These are phyloP conservation scores for Pistacia atlantica DNA, from an alignment of 345 rosid species.

Conservation along the genomic window DNA sequence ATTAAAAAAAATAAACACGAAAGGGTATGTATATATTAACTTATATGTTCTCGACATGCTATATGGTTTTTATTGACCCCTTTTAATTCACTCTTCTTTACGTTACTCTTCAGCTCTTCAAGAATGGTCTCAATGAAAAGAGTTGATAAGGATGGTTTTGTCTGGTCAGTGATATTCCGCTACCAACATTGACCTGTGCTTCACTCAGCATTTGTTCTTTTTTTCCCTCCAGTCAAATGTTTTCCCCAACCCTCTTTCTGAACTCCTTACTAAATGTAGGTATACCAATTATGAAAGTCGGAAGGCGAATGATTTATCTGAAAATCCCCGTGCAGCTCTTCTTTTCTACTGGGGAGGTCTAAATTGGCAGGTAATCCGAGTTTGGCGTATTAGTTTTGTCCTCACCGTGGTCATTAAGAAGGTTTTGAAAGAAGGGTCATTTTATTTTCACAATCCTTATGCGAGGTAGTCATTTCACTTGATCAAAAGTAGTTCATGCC, in stretches of 20 bases:
- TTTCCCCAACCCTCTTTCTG: background rate
- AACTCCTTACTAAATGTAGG: slow-evolving; percentile 41
- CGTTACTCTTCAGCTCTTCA: slow-evolving; percentile 62
- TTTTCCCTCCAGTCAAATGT: background rate
- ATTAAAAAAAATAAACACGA: too few relatives aligned
- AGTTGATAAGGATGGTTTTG: slow-evolving; percentile 80
- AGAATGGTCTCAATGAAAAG: slow-evolving; percentile 90
- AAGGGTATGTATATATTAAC: background rate
- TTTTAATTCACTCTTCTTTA: background rate
- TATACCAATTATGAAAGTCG: slow-evolving; percentile 86
- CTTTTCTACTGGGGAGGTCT: slow-evolving; percentile 91
- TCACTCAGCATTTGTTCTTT: background rate
- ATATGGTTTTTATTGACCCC: background rate
- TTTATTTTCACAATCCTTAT: slow-evolving; percentile 12
- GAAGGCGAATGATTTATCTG: slow-evolving; percentile 75
- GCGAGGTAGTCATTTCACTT: slow-evolving; percentile 8
- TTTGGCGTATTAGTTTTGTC: background rate
- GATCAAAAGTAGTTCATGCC: background rate
- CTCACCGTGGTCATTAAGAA: background rate
- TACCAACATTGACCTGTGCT: background rate
- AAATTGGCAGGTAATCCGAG: slow-evolving; percentile 70
- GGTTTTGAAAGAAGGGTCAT: background rate
- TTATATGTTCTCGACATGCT: background rate
- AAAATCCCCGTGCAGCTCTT: slow-evolving; percentile 85
- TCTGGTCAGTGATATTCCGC: slow-evolving; percentile 64